A percentile compares a stretch with the other conserved stretches of the same genome.
These are phyloP conservation scores for Logfia minima DNA, from an alignment of 129 eudicot species.

Conservation along the genomic window DNA sequence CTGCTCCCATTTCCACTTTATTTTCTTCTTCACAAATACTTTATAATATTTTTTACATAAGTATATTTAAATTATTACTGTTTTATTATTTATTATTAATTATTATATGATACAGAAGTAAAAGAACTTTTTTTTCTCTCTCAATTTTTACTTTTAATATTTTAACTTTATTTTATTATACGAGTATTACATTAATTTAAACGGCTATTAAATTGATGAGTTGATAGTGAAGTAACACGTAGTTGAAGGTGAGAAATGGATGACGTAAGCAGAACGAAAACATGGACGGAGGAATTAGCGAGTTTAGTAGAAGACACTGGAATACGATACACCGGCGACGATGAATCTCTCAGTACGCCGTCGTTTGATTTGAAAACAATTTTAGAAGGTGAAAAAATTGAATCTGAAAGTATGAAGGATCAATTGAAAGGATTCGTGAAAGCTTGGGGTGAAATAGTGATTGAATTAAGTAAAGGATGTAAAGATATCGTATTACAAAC, in stretches of 20 bases:
- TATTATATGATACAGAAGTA: not conserved
- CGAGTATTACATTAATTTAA: not conserved
- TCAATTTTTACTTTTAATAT: no score
- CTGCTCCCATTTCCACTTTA: slow-evolving; percentile 4
- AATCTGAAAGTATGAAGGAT: slow-evolving; percentile 68
- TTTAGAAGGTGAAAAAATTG: slow-evolving; percentile 39
- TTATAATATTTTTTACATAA: not conserved
- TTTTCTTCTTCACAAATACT: slow-evolving; percentile 25
- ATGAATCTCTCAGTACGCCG: slow-evolving; percentile 31
- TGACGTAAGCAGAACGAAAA: slow-evolving; percentile 44
- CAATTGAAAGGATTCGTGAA: slow-evolving; percentile 81
- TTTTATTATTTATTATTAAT: not conserved
- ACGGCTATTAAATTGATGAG: not conserved
- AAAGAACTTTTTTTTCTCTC: no score
- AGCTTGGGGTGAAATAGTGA: slow-evolving; percentile 83
- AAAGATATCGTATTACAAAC: slow-evolving; percentile 74
- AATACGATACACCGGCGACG: slow-evolving; percentile 49
- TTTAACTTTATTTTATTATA: no score
- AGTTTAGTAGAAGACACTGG: slow-evolving; percentile 78
- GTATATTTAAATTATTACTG: not conserved
- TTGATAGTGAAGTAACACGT: slow-evolving; percentile 1
- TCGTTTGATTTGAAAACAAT: slow-evolving; percentile 32
- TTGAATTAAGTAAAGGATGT: slow-evolving; percentile 77
- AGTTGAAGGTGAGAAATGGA: slow-evolving; percentile 41
- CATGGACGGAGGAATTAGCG: slow-evolving; percentile 89